These are phyloP conservation scores for Hypoxylon cercidicola DNA, from an alignment of 495 filamentous ascomycete genomes.

Conservation along the genomic window DNA sequence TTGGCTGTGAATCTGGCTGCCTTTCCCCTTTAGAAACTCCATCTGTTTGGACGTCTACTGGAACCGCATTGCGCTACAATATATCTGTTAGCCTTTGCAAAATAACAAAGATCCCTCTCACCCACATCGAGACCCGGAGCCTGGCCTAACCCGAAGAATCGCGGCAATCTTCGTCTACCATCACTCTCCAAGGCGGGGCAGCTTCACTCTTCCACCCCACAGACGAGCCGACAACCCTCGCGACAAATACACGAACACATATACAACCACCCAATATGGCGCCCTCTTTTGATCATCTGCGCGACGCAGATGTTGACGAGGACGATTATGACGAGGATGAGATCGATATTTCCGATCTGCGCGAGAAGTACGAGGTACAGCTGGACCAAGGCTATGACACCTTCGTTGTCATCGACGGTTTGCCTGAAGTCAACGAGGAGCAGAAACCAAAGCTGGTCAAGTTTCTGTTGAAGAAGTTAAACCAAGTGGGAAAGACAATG, in stretches of 20 bases:
- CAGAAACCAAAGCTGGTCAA: constrained; percentile 91
- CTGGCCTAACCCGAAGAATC: too few relatives aligned
- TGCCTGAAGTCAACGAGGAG: constrained; percentile 84
- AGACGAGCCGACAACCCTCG: not conserved
- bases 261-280: constrained; percentile 60
- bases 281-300: constrained; percentile 67
- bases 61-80: not conserved
- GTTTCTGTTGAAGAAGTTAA: constrained; percentile 91
- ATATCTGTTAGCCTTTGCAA: not conserved
- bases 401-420: constrained; percentile 94
- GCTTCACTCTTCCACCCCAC: constrained; percentile 40
- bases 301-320: constrained; percentile 80
- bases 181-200: constrained; percentile 45
- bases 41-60: too few relatives aligned
- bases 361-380: constrained; percentile 92
- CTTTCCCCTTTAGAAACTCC: constrained; percentile 14
- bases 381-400: constrained; percentile 94
- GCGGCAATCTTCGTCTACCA: not conserved
- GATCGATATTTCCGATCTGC: constrained; percentile 92
- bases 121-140: not conserved
- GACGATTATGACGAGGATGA: constrained; percentile 91
- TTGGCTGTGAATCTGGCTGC: constrained; percentile 13
- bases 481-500: constrained; percentile 79
- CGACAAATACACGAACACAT: not conserved
- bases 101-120: not conserved